Evolutionary conservation across 371 early-diverging fungal genomes (phyloP), one percentile per base, ranked within the genome.

Genomic region (Phascolomyces articulosus): DNA sequence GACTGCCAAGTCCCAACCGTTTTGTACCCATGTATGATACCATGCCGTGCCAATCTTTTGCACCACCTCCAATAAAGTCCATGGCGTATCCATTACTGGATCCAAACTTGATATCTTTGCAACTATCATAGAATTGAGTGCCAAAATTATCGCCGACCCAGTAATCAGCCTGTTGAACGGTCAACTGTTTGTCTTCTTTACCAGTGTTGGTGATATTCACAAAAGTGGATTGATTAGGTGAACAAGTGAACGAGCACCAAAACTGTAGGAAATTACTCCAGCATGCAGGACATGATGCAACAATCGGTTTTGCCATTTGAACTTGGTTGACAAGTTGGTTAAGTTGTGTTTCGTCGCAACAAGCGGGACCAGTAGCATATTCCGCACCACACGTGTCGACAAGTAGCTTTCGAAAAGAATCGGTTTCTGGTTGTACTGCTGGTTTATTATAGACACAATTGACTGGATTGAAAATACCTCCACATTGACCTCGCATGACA

Each of bases 51-150:
- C 87, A 88, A 59, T 87, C 82, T 54, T 80, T 83, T 7, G 92
- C 91, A 0, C 91, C 91, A 44, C 90, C 91, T 10, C 90, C 92
- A 58, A 90, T 88, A 23, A 92, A 79, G 29, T 91, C 90, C 89
- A 92, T 90, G 18, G 85, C 91, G 62, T 80, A 90, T 1, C 84
- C 85, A 69, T 91, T 91, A 26, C 81, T 83, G 0, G 88, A 73
- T 0, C 85, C 84, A 75, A 91, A 90, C 68, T 90, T 90, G 70
- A 92, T 85, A 41, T 91, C 90, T 65, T 89, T 88, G 77, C 93
- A 92, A 26, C 88, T 88, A 66, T 90, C 86, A 59, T 72, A 92
- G 57, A 92, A 88, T 34, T 85, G 87, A 1, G 69, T 62, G 1
- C 88, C 90, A 66, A 87, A 87, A 24, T 75, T 57, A 28, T 83